Conservation (phyloP, 148 eudicot genomes). For the Rhododendron williamsianum region DNA sequence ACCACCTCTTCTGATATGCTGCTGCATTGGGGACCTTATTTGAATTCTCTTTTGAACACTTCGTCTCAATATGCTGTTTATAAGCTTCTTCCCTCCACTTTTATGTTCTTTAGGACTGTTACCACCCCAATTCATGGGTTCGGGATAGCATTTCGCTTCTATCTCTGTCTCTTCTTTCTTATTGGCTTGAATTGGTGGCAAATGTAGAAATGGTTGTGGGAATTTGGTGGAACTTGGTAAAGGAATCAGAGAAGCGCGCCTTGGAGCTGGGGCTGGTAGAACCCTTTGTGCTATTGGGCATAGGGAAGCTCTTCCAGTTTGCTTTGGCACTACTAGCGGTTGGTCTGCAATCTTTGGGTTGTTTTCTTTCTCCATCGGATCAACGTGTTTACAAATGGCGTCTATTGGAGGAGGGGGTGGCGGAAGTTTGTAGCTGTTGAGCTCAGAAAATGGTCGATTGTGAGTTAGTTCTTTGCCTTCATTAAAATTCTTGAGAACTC, state of each 20-base stretch:
- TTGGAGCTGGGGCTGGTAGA: slow-evolving; percentile 37
- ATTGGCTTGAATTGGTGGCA: slow-evolving; percentile 40
- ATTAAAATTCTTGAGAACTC: slow-evolving; percentile 20
- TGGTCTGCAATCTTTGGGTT: slow-evolving; percentile 45
- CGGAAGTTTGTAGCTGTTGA: slow-evolving; percentile 32
- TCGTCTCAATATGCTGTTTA: slow-evolving; percentile 46
- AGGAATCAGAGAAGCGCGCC: slow-evolving; percentile 74
- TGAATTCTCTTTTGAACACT: slow-evolving; percentile 60
- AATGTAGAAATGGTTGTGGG: slow-evolving; percentile 30
- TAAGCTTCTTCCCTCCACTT: slow-evolving; percentile 46
- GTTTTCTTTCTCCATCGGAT: slow-evolving; percentile 62
- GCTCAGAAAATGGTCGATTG: slow-evolving; percentile 30
- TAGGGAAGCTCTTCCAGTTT: slow-evolving; percentile 60
- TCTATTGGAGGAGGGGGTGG: slow-evolving; percentile 24
- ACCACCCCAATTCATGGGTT: slow-evolving; percentile 25
- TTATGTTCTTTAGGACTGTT: slow-evolving; percentile 49
- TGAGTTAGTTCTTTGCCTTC: slow-evolving; percentile 27
- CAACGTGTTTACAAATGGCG: slow-evolving; percentile 23
- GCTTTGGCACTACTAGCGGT: slow-evolving; percentile 37
- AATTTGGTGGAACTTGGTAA: slow-evolving; percentile 38
- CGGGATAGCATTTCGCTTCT: slow-evolving; percentile 27
- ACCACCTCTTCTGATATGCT: slow-evolving; percentile 49
- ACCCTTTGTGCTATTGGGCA: slow-evolving; percentile 46
- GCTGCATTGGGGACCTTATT: slow-evolving; percentile 62
- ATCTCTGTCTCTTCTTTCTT: slow-evolving; percentile 27